Conservation (phyloP, 768 basidiomycete genomes). For the Phlebiopsis flavidoalba region DNA sequence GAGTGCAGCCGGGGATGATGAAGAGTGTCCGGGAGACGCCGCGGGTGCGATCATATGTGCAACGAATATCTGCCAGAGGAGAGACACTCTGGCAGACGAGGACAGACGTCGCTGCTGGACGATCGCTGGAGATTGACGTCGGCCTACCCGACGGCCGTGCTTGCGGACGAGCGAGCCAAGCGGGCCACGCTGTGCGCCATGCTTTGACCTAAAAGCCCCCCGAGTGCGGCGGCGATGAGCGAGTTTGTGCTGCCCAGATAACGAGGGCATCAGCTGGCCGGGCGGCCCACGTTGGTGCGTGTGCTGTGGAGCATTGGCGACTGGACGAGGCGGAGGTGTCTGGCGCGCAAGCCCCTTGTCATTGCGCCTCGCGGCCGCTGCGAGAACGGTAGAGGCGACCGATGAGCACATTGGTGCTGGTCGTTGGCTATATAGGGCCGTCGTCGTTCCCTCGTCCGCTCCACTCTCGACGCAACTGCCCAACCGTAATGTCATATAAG, state of each 20-base stretch:
- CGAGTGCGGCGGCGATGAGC: too few species aligned
- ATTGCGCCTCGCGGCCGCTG: background rate
- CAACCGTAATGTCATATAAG: too few species aligned
- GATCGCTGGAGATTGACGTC: background rate
- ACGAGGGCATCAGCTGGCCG: background rate
- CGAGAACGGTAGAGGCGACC: background rate
- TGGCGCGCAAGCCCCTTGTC: too few species aligned
- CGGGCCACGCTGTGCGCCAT: background rate
- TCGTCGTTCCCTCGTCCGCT: background rate
- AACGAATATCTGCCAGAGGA: too few species aligned
- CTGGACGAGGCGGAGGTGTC: background rate
- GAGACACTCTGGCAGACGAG: too few species aligned
- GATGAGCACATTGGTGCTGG: background rate
- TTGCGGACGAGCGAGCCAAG: background rate
- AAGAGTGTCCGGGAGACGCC: background rate
- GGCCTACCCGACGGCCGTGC: background rate
- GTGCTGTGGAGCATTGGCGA: background rate
- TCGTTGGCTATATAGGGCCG: too few species aligned
- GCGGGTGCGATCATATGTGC: too few species aligned
- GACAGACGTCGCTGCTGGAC: too few species aligned
- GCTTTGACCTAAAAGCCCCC: too few species aligned
- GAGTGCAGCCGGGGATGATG: background rate
- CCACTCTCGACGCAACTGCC: too few species aligned
- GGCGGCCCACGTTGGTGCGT: background rate
- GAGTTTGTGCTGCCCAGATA: background rate